Base-by-base conservation (phyloP, 23 red algal species). In the Gracilariopsis chorda region DNA sequence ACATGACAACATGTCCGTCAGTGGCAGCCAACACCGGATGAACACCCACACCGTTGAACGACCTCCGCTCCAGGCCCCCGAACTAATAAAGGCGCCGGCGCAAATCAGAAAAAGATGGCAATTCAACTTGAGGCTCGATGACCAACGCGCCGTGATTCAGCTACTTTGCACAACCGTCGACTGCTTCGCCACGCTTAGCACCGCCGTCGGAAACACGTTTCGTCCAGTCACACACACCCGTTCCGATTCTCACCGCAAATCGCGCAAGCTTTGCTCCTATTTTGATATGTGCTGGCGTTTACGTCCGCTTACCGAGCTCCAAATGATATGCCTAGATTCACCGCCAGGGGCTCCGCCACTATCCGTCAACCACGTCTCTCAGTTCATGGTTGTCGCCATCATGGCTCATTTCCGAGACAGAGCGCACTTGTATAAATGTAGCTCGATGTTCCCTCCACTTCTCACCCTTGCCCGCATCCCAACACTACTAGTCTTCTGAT, bases 141-240 rank as follows among this genome's bases (percentile, higher is more conserved):
- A n/a, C n/a, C n/a, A n/a, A n/a, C 67, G 67, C 67, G 67, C 67
- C 67, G 67, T 73, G 67, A 73, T 73, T 73, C 67, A 73, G 67
- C 67, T 42, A 73, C 19, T 24, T 70, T 39, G 2, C n/a, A 33
- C 25, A 30, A 70, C 63, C 27, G 63, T n/a, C 34, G n/a, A 0
- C 34, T 3, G 3, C 17, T 6, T 21, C 40, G 67, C 67, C 67
- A 73, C 67, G 67, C 67, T 73, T 7, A 24, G 7, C 67, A 42
- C 67, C 67, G 67, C 32, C 40, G 37, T 44, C 39, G 14, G 10
- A 42, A 36, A 42, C 67, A 70, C 63, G 39, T 73, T 46, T 4
- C 39, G 40, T 42, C 35, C 4, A 58, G n/a, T 12, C 13, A n/a
- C 34, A 33, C 1, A 33, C 60, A 33, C 60, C 7, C 23, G 10